Conservation (phyloP, 225 moss, liverwort and hornwort species). For the Sphagnum tenellum region DNA sequence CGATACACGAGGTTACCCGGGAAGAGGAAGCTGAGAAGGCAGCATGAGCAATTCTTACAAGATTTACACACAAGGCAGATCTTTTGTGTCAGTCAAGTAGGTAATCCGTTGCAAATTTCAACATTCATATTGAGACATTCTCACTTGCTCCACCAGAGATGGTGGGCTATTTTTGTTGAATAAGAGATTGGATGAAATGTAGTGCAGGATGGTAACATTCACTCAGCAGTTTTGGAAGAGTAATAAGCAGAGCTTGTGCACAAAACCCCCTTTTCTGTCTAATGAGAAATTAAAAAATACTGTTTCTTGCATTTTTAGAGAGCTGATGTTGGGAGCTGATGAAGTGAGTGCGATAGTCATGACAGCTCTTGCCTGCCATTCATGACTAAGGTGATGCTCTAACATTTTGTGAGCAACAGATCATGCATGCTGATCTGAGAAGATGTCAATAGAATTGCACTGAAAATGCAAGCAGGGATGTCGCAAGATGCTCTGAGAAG, state of each 20-base stretch:
- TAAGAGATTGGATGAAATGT: neutral
- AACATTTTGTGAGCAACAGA: too few species aligned
- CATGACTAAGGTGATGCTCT: too few species aligned
- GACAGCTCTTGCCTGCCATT: too few species aligned
- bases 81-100: neutral
- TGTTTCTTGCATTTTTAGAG: too few species aligned
- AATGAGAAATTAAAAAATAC: too few species aligned
- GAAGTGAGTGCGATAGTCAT: too few species aligned
- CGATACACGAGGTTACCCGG: conserved; percentile 46
- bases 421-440: too few species aligned
- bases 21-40: conserved; percentile 22
- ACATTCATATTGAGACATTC: neutral
- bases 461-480: too few species aligned
- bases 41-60: conserved; percentile 1
- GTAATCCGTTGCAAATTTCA: neutral
- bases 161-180: conserved; percentile 4
- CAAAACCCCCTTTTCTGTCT: neutral
- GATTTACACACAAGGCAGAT: neutral
- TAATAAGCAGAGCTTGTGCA: conserved; percentile 8
- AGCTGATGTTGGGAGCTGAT: too few species aligned
- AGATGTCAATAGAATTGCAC: too few species aligned
- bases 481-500: too few species aligned
- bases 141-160: neutral
- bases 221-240: conserved; percentile 7
- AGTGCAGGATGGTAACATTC: neutral